A percentile compares a stretch with the other conserved stretches of the same genome.
phyloP scores from a whole-genome alignment of 768 basidiomycete genomes.

The Mycena latifolia region DNA sequence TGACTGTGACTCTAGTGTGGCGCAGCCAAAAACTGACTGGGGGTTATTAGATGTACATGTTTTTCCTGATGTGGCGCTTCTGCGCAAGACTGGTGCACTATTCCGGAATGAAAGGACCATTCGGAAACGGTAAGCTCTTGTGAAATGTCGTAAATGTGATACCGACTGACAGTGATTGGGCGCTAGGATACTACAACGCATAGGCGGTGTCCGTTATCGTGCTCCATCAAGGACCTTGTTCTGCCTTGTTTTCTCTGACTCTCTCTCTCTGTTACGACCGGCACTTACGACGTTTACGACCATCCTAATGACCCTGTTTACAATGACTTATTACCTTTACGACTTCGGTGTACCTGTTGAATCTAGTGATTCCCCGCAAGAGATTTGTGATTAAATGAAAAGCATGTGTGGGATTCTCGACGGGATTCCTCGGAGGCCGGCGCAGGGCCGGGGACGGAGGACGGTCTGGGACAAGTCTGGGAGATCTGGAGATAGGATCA shows the following conservation, averaged over 20 bases:
- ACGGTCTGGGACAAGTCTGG: not conserved
- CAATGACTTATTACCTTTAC: slow-evolving; percentile 42
- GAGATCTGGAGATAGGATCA: slow-evolving; percentile 13
- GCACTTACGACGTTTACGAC: slow-evolving; percentile 33
- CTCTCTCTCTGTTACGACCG: slow-evolving; percentile 40
- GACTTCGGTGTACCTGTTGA: slow-evolving; percentile 37
- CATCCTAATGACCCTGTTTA: slow-evolving; percentile 46
- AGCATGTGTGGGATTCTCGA: slow-evolving; percentile 31
- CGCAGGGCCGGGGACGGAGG: slow-evolving; percentile 12
- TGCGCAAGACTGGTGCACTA: slow-evolving; percentile 79
- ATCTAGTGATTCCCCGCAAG: slow-evolving; percentile 21
- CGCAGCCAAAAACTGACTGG: slow-evolving; percentile 34
- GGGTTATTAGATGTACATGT: slow-evolving; percentile 76
- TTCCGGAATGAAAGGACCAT: slow-evolving; percentile 71
- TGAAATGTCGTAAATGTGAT: slow-evolving; percentile 26
- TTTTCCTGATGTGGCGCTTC: slow-evolving; percentile 82
- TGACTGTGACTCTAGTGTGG: slow-evolving; percentile 22
- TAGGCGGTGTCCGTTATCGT: slow-evolving; percentile 44
- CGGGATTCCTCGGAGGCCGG: slow-evolving; percentile 33
- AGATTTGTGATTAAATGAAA: slow-evolving; percentile 31
- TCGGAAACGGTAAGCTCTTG: slow-evolving; percentile 66
- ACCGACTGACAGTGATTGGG: slow-evolving; percentile 36
- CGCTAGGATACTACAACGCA: slow-evolving; percentile 66
- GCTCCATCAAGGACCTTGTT: slow-evolving; percentile 39
- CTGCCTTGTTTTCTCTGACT: slow-evolving; percentile 39